Evolutionary conservation across 257 asterid genomes (phyloP).

Genomic region (Fraxinus pennsylvanica): DNA sequence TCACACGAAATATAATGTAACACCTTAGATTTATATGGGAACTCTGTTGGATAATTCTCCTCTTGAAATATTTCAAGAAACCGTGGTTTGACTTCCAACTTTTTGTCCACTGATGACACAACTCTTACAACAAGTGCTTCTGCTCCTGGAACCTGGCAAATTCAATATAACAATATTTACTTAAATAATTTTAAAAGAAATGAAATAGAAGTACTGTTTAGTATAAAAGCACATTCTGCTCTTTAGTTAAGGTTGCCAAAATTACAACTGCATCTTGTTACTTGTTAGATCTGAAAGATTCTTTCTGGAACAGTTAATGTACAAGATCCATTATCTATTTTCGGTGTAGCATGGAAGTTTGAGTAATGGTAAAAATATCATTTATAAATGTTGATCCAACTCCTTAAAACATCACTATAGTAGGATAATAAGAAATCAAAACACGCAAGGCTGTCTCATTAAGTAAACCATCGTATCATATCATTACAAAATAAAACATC

Average conservation of each 20-base stretch:
- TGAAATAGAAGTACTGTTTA: not conserved
- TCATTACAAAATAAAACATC: constrained; percentile 4
- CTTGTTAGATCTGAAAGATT: not conserved
- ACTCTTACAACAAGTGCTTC: constrained; percentile 91
- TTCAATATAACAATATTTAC: not conserved
- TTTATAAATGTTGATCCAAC: not conserved
- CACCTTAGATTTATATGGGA: constrained; percentile 92
- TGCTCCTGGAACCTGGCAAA: constrained; percentile 86
- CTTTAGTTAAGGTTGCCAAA: not conserved
- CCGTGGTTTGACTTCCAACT: constrained; percentile 87
- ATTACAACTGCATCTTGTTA: not conserved
- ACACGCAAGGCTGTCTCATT: not conserved
- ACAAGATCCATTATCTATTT: no score
- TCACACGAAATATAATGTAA: constrained; percentile 9
- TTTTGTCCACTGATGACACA: constrained; percentile 96
- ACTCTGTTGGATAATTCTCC: constrained; percentile 82
- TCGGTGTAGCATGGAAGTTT: no score
- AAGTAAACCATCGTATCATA: not conserved
- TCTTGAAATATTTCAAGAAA: constrained; percentile 94
- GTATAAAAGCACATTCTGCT: not conserved
- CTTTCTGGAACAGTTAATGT: no score
- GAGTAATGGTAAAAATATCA: no score
- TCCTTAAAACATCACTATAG: no score
- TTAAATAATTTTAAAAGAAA: not conserved
- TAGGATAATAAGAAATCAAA: not conserved